Evolutionary conservation across 805 yeast genomes (phyloP), one percentile per base, ranked within the genome.

Genomic region (Lipomyces kockii): DNA sequence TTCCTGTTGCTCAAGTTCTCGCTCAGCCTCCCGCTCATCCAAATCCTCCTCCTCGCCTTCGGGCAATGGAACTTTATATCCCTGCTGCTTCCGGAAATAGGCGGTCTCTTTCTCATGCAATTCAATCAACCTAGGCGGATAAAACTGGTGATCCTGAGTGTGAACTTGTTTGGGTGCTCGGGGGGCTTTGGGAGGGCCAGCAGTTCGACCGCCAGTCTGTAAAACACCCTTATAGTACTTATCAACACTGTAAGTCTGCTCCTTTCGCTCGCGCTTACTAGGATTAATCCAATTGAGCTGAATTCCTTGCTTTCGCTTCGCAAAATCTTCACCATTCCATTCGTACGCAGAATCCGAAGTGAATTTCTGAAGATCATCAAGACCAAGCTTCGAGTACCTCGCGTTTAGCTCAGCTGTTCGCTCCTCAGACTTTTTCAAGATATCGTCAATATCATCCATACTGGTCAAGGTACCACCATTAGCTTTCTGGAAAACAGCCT

Each of bases 301-400:
- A 49, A 67, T 66, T 27, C 76, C 74, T 43, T 71, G 70, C 64
- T 75, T 73, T 37, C 76, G 72, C 73, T 87, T 86, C 68, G 94
- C 92, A 77, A 89, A 89, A 73, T 90, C 89, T 73, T 89, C 84
- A 20, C 99, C 99, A 75, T 95, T 92, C 99, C 99, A 94, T 78
- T 93, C 97, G 78, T 94, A 94, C 0, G 97, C 95, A 29, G 89
- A 89, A 71, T 92, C 97, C 7, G 92, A 89, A 11, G 95, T 89
- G 74, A 93, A 93, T 76, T 91, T 91, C 76, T 94, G 98, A 61
- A 95, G 82, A 76, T 95, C 99, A 77, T 95, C 98, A 35, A 95
- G 81, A 9, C 98, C 98, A 43, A 95, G 83, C 60, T 90, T 85
- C 64, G 92, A 88, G 78, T 89, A 95, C 76, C 91, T 91, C 17